Conservation (phyloP, 345 rosid genomes). For the Salix udensis region DNA sequence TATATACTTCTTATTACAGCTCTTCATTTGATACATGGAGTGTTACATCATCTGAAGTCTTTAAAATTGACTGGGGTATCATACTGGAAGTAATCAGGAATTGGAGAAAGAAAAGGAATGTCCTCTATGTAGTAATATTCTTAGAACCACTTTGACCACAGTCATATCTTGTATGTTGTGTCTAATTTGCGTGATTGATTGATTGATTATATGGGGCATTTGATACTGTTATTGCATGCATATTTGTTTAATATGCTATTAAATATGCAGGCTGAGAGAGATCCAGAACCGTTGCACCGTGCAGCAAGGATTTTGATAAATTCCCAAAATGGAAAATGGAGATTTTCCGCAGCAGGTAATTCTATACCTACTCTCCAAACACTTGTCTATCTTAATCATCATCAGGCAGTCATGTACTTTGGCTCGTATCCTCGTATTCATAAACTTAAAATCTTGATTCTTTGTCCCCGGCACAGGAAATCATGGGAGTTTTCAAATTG, state of each 20-base stretch:
- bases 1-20: neutral
- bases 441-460: neutral
- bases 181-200: neutral
- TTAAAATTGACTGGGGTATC: neutral
- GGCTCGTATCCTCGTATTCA: neutral
- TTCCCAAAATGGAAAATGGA: constrained; percentile 59
- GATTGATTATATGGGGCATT: neutral
- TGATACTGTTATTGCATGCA: neutral
- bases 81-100: neutral
- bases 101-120: neutral
- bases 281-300: constrained; percentile 47
- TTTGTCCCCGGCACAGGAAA: constrained; percentile 35
- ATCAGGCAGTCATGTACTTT: neutral
- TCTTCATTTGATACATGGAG: neutral
- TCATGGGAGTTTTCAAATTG: constrained; percentile 65
- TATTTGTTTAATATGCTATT: neutral
- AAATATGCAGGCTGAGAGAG: constrained; percentile 43
- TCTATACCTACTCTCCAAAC: neutral
- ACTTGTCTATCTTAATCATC: neutral
- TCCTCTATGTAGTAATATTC: neutral
- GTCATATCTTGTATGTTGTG: neutral
- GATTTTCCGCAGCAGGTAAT: constrained; percentile 68
- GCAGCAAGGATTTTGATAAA: constrained; percentile 48
- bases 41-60: neutral
- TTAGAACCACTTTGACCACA: neutral